These are phyloP conservation scores for Jackrogersella multiformis DNA, from an alignment of 495 filamentous ascomycete genomes.

Conservation along the genomic window DNA sequence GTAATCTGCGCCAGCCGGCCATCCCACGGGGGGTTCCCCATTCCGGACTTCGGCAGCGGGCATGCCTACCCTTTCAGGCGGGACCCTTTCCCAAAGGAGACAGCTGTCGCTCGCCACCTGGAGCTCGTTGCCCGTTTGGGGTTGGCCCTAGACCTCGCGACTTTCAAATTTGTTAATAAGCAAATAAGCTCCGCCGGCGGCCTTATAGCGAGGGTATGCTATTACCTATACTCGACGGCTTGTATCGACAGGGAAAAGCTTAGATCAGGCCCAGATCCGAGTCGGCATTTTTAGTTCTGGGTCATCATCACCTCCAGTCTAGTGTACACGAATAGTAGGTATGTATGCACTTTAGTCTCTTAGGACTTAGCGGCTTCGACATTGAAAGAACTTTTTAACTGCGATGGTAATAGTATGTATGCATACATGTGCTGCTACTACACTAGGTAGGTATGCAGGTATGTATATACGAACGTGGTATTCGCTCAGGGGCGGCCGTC, in stretches of 20 bases:
- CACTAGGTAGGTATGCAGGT: no score
- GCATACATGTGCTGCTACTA: no score
- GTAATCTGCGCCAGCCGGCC: no score
- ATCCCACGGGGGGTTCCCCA: conserved; percentile 21
- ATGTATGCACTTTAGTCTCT: no score
- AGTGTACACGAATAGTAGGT: no score
- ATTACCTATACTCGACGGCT: neutral
- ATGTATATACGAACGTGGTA: conserved; percentile 3
- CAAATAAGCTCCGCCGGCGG: neutral
- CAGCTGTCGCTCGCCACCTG: conserved; percentile 8
- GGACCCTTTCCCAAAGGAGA: conserved; percentile 18
- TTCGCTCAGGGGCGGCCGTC: conserved; percentile 9
- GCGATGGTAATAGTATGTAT: no score
- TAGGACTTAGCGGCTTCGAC: no score
- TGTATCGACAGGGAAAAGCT: conserved; percentile 5
- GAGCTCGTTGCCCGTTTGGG: conserved; percentile 24
- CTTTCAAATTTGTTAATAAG: conserved; percentile 6
- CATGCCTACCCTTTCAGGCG: conserved; percentile 15
- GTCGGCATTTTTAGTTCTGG: no score
- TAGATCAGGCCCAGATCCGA: conserved; percentile 6
- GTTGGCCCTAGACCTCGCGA: conserved; percentile 4
- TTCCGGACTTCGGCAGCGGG: conserved; percentile 25
- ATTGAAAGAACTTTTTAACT: no score
- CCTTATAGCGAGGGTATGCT: neutral
- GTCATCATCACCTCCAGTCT: neutral